Conservation (phyloP, 2,329 filamentous ascomycete genomes). For the Aureobasidium pullulans region DNA sequence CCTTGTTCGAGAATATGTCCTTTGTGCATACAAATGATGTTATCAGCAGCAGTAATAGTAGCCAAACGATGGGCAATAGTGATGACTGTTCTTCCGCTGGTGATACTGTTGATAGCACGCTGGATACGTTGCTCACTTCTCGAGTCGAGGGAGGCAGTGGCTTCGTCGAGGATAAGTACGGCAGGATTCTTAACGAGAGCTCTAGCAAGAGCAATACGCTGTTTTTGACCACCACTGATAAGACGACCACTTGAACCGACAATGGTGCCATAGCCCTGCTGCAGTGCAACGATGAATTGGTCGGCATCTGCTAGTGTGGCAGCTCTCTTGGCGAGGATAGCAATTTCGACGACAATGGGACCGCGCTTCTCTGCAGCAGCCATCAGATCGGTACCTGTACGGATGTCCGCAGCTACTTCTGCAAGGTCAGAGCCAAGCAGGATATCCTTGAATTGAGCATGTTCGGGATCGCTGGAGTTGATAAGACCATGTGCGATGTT, state of each 20-base stretch:
- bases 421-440: conserved; percentile 45
- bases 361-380: conserved; percentile 39
- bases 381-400: conserved; percentile 44
- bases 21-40: conserved; percentile 43
- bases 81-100: conserved; percentile 31
- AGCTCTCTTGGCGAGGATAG: conserved; percentile 42
- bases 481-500: conserved; percentile 47
- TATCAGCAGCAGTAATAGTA: conserved; percentile 34
- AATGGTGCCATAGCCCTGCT: conserved; percentile 55
- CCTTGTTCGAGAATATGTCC: conserved; percentile 41
- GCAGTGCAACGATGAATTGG: conserved; percentile 54
- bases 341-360: conserved; percentile 43
- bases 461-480: conserved; percentile 29
- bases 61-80: conserved; percentile 38
- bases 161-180: conserved; percentile 33
- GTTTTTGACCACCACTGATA: conserved; percentile 33
- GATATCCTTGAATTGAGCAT: conserved; percentile 34
- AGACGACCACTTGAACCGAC: conserved; percentile 31
- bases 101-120: conserved; percentile 27
- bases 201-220: conserved; percentile 33
- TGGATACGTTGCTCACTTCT: conserved; percentile 33
- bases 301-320: conserved; percentile 54
- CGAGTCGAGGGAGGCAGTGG: conserved; percentile 35
- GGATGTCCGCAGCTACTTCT: conserved; percentile 45
- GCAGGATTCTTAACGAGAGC: conserved; percentile 32